These are phyloP conservation scores for Smallanthus sonchifolius DNA, from an alignment of 129 eudicot genomes.

Conservation along the genomic window DNA sequence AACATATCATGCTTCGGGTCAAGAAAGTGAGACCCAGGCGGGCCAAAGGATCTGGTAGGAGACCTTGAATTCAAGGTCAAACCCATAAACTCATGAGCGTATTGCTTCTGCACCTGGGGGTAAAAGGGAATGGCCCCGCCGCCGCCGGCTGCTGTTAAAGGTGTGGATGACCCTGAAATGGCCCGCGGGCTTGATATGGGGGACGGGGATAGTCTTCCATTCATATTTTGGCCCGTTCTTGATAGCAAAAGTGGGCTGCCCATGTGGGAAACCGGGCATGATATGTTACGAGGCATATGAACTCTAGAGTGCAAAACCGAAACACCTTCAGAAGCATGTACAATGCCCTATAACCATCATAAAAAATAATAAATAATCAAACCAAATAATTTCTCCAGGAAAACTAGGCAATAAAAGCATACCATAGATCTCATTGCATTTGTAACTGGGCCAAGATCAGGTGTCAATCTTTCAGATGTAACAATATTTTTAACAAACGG, in stretches of 20 bases:
- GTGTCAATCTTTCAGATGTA: conserved; percentile 36
- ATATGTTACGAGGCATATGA: conserved; percentile 42
- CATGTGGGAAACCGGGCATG: conserved; percentile 65
- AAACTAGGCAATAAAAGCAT: neutral
- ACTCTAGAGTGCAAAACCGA: conserved; percentile 26
- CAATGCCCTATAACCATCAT: conserved; percentile 38
- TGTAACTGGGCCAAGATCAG: conserved; percentile 27
- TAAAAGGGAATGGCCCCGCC: conserved; percentile 38
- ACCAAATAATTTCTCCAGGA: neutral
- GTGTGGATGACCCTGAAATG: conserved; percentile 55
- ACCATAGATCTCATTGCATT: conserved; percentile 38
- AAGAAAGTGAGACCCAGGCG: conserved; percentile 18
- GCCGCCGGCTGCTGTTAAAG: conserved; percentile 42
- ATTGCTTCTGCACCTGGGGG: conserved; percentile 30
- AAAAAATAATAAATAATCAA: conserved; percentile 1
- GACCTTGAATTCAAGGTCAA: conserved; percentile 20
- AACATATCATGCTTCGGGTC: conserved; percentile 52
- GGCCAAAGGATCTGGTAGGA: conserved; percentile 37
- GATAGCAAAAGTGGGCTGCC: conserved; percentile 47
- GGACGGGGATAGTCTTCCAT: conserved; percentile 36
- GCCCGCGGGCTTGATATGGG: conserved; percentile 49
- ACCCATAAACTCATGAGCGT: conserved; percentile 32
- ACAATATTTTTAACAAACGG: conserved; percentile 56
- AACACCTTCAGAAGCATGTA: conserved; percentile 39
- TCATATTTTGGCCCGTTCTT: conserved; percentile 34